Conservation (phyloP, 169 alveolate genomes). For the Plasmodium yoelii region DNA sequence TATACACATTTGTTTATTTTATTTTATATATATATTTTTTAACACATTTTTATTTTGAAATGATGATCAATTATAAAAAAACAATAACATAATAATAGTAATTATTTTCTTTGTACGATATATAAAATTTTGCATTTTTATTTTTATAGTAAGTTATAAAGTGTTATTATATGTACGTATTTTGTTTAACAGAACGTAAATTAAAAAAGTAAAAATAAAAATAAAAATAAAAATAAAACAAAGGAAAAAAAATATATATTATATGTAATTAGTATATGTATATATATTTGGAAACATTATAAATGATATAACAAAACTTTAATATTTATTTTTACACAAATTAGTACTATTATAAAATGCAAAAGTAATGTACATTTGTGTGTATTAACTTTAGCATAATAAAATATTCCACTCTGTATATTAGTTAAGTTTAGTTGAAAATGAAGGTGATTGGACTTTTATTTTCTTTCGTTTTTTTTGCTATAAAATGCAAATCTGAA, state of each 20-base stretch:
- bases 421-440: conserved; percentile 26
- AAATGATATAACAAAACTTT: too few relatives aligned
- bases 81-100: neutral
- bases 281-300: too few relatives aligned
- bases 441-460: conserved; percentile 39
- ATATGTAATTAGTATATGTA: too few relatives aligned
- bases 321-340: too few relatives aligned
- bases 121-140: too few relatives aligned
- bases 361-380: conserved; percentile 35
- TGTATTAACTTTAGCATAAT: neutral
- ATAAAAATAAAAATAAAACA: too few relatives aligned
- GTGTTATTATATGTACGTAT: too few relatives aligned
- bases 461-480: conserved; percentile 44
- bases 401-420: neutral
- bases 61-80: neutral
- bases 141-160: too few relatives aligned
- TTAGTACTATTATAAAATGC: conserved; percentile 14
- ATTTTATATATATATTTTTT: conserved; percentile 3
- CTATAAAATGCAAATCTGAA: conserved; percentile 24
- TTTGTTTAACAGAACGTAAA: too few relatives aligned
- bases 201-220: too few relatives aligned
- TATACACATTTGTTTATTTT: neutral
- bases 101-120: too few relatives aligned
- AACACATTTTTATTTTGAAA: neutral
- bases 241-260: too few relatives aligned